A percentile compares a stretch with the other conserved stretches of the same genome.
Conservation (phyloP, 73 alveolate genomes). For the Paramecium sexaurelia region DNA sequence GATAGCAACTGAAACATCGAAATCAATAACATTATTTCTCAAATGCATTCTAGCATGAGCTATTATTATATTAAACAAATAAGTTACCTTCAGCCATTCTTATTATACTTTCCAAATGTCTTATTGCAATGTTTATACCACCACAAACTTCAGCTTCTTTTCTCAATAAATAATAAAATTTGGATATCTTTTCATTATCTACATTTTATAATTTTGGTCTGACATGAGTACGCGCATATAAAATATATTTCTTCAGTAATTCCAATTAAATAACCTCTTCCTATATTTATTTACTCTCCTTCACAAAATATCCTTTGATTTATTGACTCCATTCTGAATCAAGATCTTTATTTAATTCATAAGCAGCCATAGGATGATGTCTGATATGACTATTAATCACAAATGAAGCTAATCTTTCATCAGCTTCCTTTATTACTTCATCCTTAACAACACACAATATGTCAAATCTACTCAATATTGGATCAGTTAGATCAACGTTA, state of each 20-base stretch:
- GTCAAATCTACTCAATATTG: constrained; percentile 99
- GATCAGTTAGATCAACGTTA: constrained; percentile 99
- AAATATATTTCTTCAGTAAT: constrained; percentile 94
- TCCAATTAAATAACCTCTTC: constrained; percentile 84
- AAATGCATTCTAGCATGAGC: constrained; percentile 99
- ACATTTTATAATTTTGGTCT: constrained; percentile 93
- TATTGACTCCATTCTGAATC: constrained; percentile 68
- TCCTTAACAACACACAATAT: constrained; percentile 98
- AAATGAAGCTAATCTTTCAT: constrained; percentile 96
- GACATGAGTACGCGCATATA: constrained; percentile 92
- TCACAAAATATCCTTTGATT: constrained; percentile 48
- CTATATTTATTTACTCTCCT: constrained; percentile 71
- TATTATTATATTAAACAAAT: background rate
- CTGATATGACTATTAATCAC: constrained; percentile 98
- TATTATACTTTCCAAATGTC: constrained; percentile 98
- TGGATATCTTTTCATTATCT: constrained; percentile 92
- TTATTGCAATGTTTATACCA: constrained; percentile 95
- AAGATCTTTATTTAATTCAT: constrained; percentile 69
- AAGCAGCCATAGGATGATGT: constrained; percentile 88
- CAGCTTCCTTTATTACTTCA: constrained; percentile 93
- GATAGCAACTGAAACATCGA: constrained; percentile 96
- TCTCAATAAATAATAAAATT: constrained; percentile 95
- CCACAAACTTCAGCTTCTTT: constrained; percentile 91
- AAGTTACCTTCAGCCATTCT: constrained; percentile 97
- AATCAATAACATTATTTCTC: constrained; percentile 94